Conservation (phyloP, 345 rosid species). For the Chamaenerion angustifolium region DNA sequence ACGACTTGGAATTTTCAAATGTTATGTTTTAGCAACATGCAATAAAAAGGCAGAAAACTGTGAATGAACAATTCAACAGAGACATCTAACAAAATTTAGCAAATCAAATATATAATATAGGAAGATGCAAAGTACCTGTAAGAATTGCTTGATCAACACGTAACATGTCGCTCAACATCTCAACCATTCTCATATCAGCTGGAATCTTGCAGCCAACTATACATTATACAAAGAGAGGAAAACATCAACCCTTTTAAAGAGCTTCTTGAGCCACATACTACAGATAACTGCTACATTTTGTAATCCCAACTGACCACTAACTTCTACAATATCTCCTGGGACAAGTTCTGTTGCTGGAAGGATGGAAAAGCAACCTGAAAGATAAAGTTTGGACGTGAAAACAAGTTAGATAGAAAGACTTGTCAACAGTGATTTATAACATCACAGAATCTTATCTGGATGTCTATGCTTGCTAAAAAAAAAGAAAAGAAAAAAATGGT, state of each 20-base stretch:
- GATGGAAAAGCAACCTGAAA: slow-evolving; percentile 90
- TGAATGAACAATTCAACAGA: neutral
- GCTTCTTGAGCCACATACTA: neutral
- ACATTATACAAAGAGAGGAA: slow-evolving; percentile 7
- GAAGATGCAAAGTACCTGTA: slow-evolving; percentile 42
- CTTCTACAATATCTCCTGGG: slow-evolving; percentile 95
- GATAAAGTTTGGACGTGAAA: slow-evolving; percentile 1
- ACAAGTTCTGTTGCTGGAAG: slow-evolving; percentile 92
- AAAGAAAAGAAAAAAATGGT: no score
- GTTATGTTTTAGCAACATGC: no score
- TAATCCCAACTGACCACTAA: slow-evolving; percentile 56
- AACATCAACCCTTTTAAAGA: slow-evolving; percentile 6
- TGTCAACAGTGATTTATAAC: no score
- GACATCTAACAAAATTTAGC: slow-evolving; percentile 1
- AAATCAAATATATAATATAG: slow-evolving; percentile 1
- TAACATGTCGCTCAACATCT: slow-evolving; percentile 75
- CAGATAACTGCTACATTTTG: slow-evolving; percentile 70
- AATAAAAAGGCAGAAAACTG: no score
- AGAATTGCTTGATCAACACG: slow-evolving; percentile 99
- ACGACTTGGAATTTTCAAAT: no score
- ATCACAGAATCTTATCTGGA: no score
- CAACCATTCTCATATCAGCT: slow-evolving; percentile 95
- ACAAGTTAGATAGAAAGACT: neutral
- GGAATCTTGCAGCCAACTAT: slow-evolving; percentile 98
- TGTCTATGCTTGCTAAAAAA: no score